These are phyloP conservation scores for Lobosporangium transversale DNA, from an alignment of 192 early-diverging fungal species.

Conservation along the genomic window DNA sequence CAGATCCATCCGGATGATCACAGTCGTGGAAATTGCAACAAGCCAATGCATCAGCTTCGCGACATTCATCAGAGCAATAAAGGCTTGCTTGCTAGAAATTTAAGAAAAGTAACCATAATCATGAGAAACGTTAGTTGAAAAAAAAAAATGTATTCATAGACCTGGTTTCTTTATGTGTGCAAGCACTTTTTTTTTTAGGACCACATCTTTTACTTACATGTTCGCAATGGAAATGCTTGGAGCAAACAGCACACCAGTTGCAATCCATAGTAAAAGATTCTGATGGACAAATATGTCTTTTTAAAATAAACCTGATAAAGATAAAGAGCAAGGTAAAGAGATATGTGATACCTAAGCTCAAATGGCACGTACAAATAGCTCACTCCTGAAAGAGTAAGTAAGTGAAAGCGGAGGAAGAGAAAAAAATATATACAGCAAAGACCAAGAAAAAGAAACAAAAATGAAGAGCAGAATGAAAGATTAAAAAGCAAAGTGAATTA, in stretches of 20 bases:
- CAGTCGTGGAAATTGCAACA: slow-evolving; percentile 49
- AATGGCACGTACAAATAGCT: too few species aligned
- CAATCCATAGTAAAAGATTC: too few species aligned
- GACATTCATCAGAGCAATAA: slow-evolving; percentile 44
- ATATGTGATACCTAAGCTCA: too few species aligned
- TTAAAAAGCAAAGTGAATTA: too few species aligned
- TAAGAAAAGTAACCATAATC: too few species aligned
- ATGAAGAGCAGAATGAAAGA: neutral
- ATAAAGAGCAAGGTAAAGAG: too few species aligned
- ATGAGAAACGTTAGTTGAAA: too few species aligned
- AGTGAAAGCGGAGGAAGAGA: neutral
- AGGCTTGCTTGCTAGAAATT: slow-evolving; percentile 39
- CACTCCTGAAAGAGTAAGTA: too few species aligned
- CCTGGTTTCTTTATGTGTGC: neutral
- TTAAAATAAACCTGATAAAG: too few species aligned
- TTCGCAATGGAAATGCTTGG: slow-evolving; percentile 50
- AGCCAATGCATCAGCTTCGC: slow-evolving; percentile 41
- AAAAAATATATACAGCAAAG: neutral
- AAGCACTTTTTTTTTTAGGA: too few species aligned
- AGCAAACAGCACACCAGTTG: slow-evolving; percentile 54
- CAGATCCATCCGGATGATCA: slow-evolving; percentile 34
- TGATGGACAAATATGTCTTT: too few species aligned
- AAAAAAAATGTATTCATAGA: neutral
- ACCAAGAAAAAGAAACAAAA: neutral
- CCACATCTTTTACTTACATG: slow-evolving; percentile 40